Evolutionary conservation across 805 yeast genomes (phyloP), one percentile per base, ranked within the genome.

Genomic region (Myxozyma melibiosi): DNA sequence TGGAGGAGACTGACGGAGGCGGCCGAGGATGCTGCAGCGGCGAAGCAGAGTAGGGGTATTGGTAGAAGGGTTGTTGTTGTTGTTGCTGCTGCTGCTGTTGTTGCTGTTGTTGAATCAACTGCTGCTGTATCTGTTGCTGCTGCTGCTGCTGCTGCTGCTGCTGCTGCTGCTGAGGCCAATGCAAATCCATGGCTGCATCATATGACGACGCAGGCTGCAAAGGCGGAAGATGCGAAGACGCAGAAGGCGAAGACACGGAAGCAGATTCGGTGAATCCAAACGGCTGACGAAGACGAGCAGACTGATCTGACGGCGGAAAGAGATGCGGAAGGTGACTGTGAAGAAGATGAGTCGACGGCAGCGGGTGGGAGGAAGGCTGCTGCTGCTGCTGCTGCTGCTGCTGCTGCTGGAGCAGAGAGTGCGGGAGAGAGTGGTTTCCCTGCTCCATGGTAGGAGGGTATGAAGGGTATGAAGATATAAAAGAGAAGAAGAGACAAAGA

Each of bases 41-140:
- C 14, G 61, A 64, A 42, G 24, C 58, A 34, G 30, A 39, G 16
- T 47, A 51, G 48, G 37, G 47, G 33, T 53, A 50, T 5, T 35
- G 33, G 43, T 37, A 35, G 22, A 34, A 3, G 41, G 41, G 59
- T 43, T 56, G 66, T 40, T 49, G 63, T 38, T 61, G 68, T 28
- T 49, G 60, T 53, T 51, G 70, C 25, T 58, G 70, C 46, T 56
- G 68, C 50, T 56, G 65, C 44, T 62, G 69, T 22, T 53, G 25
- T 4, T 42, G 49, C 4, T n/a, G n/a, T n/a, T n/a, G n/a, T n/a
- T n/a, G n/a, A n/a, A n/a, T n/a, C n/a, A n/a, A n/a, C 45, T 56
- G 66, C 43, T 49, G 63, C 39, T 61, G 68, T 28, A 48, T 58
- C 54, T 51, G 70, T 20, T 58, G 70, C 46, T 56, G 68, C 50